phyloP scores from a whole-genome alignment of 129 eudicot species.

The Silybum marianum region DNA sequence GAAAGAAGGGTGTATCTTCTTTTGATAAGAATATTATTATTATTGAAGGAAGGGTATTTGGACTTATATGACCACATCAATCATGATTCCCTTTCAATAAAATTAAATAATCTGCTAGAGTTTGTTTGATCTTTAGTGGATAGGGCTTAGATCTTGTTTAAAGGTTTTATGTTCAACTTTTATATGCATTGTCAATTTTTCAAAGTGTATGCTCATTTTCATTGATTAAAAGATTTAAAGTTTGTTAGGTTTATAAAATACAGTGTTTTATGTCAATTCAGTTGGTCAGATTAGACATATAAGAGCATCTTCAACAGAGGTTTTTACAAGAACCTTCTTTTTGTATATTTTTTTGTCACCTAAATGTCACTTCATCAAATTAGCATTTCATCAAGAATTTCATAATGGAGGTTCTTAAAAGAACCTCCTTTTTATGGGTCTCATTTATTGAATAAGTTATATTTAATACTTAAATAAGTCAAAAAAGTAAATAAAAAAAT shows the following conservation, averaged over 20 bases:
- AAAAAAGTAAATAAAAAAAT: too few species aligned
- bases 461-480: too few species aligned
- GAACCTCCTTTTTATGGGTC: too few species aligned
- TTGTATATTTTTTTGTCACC: too few species aligned
- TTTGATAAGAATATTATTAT: neutral
- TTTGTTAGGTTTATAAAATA: neutral
- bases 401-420: too few species aligned
- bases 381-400: too few species aligned
- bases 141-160: neutral
- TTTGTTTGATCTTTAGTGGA: neutral
- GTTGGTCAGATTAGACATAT: neutral
- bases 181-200: neutral
- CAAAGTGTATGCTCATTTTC: neutral
- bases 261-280: neutral
- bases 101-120: neutral
- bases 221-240: neutral
- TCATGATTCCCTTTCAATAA: constrained; percentile 2
- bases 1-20: neutral
- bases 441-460: too few species aligned
- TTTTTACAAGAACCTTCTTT: too few species aligned
- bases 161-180: neutral
- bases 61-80: neutral
- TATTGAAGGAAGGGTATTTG: neutral
- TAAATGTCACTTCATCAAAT: too few species aligned
- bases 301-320: too few species aligned